Evolutionary conservation across 1,284 basidiomycete species (phyloP), one percentile per base, ranked within the genome.

Genomic region (Inonotus obliquus): DNA sequence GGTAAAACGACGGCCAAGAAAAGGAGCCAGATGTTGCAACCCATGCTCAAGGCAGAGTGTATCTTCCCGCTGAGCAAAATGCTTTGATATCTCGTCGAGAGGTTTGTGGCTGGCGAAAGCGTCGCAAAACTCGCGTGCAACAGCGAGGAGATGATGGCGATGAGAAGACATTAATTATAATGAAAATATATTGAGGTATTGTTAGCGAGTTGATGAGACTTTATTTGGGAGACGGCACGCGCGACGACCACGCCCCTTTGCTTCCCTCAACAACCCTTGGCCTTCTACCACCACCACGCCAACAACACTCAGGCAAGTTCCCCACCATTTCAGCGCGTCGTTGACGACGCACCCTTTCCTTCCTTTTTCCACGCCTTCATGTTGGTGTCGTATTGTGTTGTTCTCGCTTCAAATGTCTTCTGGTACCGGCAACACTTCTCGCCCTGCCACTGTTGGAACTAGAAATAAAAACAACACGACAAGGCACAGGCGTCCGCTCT

Each of bases 11-110:
- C 73, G 76, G 37, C 86, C 85, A 10, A 87, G 69, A 70, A 87
- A 87, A 23, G 84, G 83, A 13, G 83, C 83, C 35, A 86, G 74
- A 38, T 70, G 68, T 19, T 74, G 72, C 35, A 82, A 74, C n/a
- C 86, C 86, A 59, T 87, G 77, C 68, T 87, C 86, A 65, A 81
- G 63, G 6, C 77, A 82, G 54, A 75, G 74, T 57, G 76, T 73
- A 58, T 75, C 68, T 63, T 78, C 74, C 0, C 76, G 76, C 4
- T 69, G 71, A 11, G 84, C 84, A 67, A 87, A 86, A 67, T 81
- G 76, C 0, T 75, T 69, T 55, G 86, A 69, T 25, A 87, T 72
- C 0, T 67, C 71, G 14, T 78, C 72, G 25, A 78, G 54, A 60
- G 77, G 69, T 55, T 74, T 73, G 39, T 81, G 76, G 27, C 69